A percentile compares a stretch with the other conserved stretches of the same genome.
These are phyloP conservation scores for Desmodesmus armatus DNA, from an alignment of 139 green algal species.

Conservation along the genomic window DNA sequence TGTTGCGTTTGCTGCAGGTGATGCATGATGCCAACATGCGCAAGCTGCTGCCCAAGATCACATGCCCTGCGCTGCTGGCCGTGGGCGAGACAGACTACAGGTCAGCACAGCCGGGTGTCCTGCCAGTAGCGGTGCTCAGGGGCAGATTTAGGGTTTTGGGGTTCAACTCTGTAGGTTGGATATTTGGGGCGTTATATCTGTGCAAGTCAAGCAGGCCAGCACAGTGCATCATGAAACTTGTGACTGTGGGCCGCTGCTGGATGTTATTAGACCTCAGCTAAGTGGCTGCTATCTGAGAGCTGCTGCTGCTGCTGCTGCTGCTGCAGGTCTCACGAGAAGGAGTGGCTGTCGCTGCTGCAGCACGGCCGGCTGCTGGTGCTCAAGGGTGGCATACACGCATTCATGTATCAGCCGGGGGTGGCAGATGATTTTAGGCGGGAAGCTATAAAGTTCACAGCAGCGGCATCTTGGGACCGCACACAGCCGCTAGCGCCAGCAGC, in stretches of 20 bases:
- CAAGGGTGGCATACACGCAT: constrained; percentile 24
- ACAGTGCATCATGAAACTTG: too few species aligned
- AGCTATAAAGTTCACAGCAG: background rate
- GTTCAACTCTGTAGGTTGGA: too few species aligned
- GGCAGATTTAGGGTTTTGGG: too few species aligned
- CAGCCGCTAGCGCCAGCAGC: background rate
- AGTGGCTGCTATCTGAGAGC: too few species aligned
- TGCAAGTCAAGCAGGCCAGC: too few species aligned
- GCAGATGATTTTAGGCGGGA: background rate
- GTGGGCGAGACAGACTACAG: constrained; percentile 42
- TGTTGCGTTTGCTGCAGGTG: constrained; percentile 44
- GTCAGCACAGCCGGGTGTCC: too few species aligned
- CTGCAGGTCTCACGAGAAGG: constrained; percentile 27
- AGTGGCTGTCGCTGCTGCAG: constrained; percentile 19
- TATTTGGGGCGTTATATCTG: too few species aligned
- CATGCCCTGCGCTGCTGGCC: constrained; percentile 31
- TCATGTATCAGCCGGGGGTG: constrained; percentile 33
- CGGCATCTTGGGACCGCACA: constrained; percentile 12
- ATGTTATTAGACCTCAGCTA: too few species aligned
- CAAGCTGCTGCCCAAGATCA: constrained; percentile 41
- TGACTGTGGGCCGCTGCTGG: too few species aligned
- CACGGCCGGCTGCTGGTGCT: constrained; percentile 31
- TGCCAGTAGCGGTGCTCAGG: too few species aligned
- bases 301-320: background rate
- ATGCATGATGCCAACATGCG: constrained; percentile 48